These are phyloP conservation scores for Rosa chinensis DNA, from an alignment of 306 rosid species.

Conservation along the genomic window DNA sequence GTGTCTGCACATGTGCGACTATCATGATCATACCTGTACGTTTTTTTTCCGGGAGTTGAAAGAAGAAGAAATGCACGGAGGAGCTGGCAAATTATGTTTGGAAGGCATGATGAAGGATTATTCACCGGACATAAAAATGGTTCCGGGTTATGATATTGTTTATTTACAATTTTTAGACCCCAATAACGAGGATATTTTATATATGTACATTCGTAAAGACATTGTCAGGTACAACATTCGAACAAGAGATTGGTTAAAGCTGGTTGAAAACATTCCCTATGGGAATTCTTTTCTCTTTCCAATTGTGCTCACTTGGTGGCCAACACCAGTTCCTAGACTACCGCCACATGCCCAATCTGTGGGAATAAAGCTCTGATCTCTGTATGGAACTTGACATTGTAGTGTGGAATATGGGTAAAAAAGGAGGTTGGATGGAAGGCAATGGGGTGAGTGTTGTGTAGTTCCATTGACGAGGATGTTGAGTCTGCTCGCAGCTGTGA, in stretches of 20 bases:
- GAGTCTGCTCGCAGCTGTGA: background rate
- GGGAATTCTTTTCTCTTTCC: background rate
- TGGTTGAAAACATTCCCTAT: background rate
- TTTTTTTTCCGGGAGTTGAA: background rate
- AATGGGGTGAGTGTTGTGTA: background rate
- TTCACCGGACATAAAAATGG: background rate
- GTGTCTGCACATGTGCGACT: background rate
- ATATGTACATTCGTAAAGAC: background rate
- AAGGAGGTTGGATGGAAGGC: background rate
- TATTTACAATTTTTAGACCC: background rate
- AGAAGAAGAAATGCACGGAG: background rate
- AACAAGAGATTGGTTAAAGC: background rate
- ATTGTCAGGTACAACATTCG: background rate
- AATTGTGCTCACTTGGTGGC: background rate
- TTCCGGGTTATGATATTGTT: background rate
- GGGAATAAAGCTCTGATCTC: background rate
- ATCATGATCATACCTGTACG: background rate
- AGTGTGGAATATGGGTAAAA: background rate
- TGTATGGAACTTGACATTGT: background rate
- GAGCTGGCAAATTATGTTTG: background rate
- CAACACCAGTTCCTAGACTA: background rate
- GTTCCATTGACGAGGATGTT: background rate
- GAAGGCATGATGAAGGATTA: background rate
- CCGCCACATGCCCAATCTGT: background rate
- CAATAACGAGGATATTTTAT: background rate